Conservation (phyloP, 306 rosid genomes). For the Quercus alba region DNA sequence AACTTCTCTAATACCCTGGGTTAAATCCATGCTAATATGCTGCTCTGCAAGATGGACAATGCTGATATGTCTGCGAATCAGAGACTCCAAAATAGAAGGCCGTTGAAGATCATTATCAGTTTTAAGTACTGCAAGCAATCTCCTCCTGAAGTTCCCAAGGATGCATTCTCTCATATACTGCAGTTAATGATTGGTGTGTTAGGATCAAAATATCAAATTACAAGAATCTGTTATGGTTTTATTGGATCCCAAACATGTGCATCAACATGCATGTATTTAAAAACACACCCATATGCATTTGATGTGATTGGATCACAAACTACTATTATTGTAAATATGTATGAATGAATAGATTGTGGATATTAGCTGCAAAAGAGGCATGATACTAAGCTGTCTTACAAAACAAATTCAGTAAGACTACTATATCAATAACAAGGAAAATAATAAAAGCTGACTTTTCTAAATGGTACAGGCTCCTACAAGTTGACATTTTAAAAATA, state of each 20-base stretch:
- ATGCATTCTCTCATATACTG: constrained; percentile 99
- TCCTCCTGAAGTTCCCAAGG: constrained; percentile 95
- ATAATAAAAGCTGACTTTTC: background rate
- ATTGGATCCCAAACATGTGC: background rate
- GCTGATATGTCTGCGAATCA: constrained; percentile 78
- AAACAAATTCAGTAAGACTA: background rate
- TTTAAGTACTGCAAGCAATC: constrained; percentile 88
- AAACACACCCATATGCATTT: background rate
- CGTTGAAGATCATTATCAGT: constrained; percentile 97
- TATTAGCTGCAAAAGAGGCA: background rate
- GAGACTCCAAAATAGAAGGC: constrained; percentile 83
- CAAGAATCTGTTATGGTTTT: background rate
- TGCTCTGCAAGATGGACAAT: constrained; percentile 94
- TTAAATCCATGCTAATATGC: constrained; percentile 97
- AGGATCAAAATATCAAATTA: constrained; percentile 6
- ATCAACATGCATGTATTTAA: too few species aligned
- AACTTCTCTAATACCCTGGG: constrained; percentile 94
- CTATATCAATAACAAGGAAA: background rate
- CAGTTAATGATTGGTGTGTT: constrained; percentile 32
- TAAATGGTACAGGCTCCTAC: background rate
- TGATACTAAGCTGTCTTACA: background rate
- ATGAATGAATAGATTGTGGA: background rate
- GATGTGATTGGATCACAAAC: background rate
- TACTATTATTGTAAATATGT: background rate
- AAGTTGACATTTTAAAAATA: background rate